Evolutionary conservation across 2,329 filamentous ascomycete genomes (phyloP).

Genomic region (Apiospora pterosperma): DNA sequence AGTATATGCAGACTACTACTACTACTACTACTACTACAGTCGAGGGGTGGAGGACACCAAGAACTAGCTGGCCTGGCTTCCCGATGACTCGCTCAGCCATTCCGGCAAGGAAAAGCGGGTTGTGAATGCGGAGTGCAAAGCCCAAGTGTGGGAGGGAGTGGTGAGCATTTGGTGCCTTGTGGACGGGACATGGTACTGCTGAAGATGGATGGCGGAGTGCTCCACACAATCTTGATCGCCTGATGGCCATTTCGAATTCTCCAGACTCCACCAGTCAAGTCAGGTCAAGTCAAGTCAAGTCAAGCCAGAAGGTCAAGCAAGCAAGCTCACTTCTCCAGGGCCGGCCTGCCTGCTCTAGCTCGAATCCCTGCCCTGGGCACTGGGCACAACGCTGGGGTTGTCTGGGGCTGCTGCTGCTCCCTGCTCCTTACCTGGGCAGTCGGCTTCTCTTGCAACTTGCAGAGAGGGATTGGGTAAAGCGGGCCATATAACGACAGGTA

Average conservation of each 20-base stretch:
- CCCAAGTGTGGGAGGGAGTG: background rate
- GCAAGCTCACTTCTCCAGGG: background rate
- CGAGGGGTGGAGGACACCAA: background rate
- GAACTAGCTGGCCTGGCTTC: background rate
- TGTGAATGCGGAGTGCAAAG: background rate
- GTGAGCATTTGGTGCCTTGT: background rate
- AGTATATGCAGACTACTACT: no score
- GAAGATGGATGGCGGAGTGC: background rate
- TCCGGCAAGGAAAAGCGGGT: background rate
- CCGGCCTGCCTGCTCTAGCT: background rate
- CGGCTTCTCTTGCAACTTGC: constrained; percentile 1
- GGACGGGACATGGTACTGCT: background rate
- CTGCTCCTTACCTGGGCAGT: background rate
- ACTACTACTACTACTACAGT: background rate
- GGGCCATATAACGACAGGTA: constrained; percentile 12
- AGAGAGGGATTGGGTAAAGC: constrained; percentile 1
- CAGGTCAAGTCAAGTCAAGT: constrained; percentile 14
- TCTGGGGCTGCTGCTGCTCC: background rate
- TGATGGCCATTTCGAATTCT: constrained; percentile 7
- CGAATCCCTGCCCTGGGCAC: background rate
- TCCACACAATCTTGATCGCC: constrained; percentile 6
- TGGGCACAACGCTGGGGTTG: background rate
- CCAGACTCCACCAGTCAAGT: constrained; percentile 21
- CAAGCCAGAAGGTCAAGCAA: constrained; percentile 4
- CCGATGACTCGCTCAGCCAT: background rate